These are phyloP conservation scores for Dorcoceras hygrometricum DNA, from an alignment of 257 asterid species.

Conservation along the genomic window DNA sequence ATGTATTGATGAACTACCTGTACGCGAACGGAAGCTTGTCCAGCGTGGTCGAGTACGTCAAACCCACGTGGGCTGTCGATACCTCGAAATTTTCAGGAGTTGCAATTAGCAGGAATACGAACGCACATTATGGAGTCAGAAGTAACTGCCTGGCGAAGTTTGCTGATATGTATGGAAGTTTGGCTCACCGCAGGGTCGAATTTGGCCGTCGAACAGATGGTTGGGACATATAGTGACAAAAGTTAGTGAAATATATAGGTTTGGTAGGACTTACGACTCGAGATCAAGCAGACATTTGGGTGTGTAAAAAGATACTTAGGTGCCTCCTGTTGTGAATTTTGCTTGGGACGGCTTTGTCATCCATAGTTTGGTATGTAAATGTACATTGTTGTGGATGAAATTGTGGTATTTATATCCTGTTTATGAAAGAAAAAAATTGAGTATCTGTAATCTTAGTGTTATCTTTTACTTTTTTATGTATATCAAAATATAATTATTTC, in stretches of 20 bases:
- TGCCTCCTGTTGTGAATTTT: conserved; percentile 4
- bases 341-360: not conserved
- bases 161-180: not conserved
- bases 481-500: too few relatives aligned
- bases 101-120: not conserved
- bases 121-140: not conserved
- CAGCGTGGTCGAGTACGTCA: conserved; percentile 46
- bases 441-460: not conserved
- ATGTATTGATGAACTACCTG: conserved; percentile 81
- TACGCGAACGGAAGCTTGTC: conserved; percentile 65
- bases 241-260: not conserved
- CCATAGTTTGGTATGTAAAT: not conserved
- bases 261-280: not conserved
- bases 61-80: not conserved
- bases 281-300: not conserved
- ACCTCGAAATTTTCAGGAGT: not conserved
- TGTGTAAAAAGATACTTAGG: not conserved
- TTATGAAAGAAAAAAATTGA: too few relatives aligned
- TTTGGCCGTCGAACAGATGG: not conserved
- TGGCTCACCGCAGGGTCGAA: not conserved
- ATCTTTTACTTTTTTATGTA: too few relatives aligned
- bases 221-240: not conserved
- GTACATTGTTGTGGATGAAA: conserved; percentile 4
- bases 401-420: not conserved
- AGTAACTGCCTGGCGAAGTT: not conserved